A percentile compares a stretch with the other conserved stretches of the same genome.
Evolutionary conservation across 306 rosid genomes (phyloP).

Genomic region (Acacia acuminata): DNA sequence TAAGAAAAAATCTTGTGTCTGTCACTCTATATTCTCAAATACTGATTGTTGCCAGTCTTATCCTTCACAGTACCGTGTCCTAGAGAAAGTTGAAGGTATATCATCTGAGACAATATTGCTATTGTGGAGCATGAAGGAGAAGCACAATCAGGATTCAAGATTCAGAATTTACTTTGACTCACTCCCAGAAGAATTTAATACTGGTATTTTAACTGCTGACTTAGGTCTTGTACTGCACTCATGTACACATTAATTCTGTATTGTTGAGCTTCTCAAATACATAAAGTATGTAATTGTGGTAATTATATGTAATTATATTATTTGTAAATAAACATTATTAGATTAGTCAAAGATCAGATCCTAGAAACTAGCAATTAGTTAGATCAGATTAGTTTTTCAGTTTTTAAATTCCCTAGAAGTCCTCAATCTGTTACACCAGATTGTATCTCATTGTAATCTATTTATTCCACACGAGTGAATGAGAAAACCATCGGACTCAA

Average conservation of each 20-base stretch:
- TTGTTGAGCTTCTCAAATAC: not conserved
- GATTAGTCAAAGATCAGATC: too few relatives aligned
- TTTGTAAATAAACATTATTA: too few relatives aligned
- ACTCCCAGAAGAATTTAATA: conserved; percentile 77
- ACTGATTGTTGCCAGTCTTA: conserved; percentile 26
- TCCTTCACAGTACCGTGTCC: conserved; percentile 57
- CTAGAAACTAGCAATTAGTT: too few relatives aligned
- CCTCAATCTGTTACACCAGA: too few relatives aligned
- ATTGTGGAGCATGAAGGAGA: conserved; percentile 97
- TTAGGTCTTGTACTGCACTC: conserved; percentile 22
- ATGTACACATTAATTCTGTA: conserved; percentile 6
- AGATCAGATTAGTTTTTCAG: too few relatives aligned
- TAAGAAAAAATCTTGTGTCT: conserved; percentile 9
- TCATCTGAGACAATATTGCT: conserved; percentile 81
- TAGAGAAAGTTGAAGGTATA: conserved; percentile 63
- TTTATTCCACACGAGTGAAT: too few relatives aligned
- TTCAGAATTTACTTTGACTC: conserved; percentile 77
- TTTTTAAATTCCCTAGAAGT: too few relatives aligned
- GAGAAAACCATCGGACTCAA: too few relatives aligned
- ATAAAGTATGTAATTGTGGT: not conserved
- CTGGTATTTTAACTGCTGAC: conserved; percentile 53
- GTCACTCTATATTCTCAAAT: conserved; percentile 21
- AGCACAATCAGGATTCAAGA: conserved; percentile 63
- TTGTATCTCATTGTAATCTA: too few relatives aligned
- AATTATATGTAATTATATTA: too few relatives aligned